A percentile compares a stretch with the other conserved stretches of the same genome.
Conservation (phyloP, 1,284 basidiomycete genomes). For the Heterobasidion annosum region DNA sequence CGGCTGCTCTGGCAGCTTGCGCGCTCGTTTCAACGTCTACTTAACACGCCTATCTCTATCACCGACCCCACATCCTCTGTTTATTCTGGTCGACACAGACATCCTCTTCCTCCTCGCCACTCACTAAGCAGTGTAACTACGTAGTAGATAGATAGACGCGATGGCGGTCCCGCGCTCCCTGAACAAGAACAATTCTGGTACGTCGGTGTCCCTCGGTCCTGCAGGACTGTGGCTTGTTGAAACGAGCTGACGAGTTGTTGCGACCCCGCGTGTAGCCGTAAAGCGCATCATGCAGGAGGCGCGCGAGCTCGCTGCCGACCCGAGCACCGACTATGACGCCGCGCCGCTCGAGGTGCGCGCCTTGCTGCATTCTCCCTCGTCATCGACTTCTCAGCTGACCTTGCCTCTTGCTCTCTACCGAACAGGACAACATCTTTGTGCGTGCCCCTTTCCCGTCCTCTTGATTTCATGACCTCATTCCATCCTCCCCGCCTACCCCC, state of each 20-base stretch:
- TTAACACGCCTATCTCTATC: not conserved
- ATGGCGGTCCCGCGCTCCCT: constrained; percentile 23
- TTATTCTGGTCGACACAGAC: not conserved
- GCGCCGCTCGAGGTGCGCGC: constrained; percentile 76
- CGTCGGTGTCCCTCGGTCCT: constrained; percentile 11
- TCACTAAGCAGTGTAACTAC: not conserved
- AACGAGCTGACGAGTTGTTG: constrained; percentile 1
- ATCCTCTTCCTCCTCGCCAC: not conserved
- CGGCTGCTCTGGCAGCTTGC: not conserved
- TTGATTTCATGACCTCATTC: too few species aligned
- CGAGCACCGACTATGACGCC: constrained; percentile 76
- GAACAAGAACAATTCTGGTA: constrained; percentile 83
- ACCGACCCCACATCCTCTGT: not conserved
- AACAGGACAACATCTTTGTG: constrained; percentile 76
- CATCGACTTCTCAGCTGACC: constrained; percentile 5
- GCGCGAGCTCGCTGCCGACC: constrained; percentile 76
- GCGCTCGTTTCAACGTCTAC: not conserved
- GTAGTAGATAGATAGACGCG: not conserved
- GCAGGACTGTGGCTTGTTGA: not conserved
- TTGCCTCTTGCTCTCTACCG: constrained; percentile 9
- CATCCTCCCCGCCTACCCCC: not conserved
- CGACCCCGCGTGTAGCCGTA: constrained; percentile 46
- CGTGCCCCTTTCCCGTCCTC: constrained; percentile 18
- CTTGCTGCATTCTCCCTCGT: constrained; percentile 5
- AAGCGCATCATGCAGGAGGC: constrained; percentile 98